phyloP scores from a whole-genome alignment of 2,329 filamentous ascomycete species.

The Cercospora janseana region DNA sequence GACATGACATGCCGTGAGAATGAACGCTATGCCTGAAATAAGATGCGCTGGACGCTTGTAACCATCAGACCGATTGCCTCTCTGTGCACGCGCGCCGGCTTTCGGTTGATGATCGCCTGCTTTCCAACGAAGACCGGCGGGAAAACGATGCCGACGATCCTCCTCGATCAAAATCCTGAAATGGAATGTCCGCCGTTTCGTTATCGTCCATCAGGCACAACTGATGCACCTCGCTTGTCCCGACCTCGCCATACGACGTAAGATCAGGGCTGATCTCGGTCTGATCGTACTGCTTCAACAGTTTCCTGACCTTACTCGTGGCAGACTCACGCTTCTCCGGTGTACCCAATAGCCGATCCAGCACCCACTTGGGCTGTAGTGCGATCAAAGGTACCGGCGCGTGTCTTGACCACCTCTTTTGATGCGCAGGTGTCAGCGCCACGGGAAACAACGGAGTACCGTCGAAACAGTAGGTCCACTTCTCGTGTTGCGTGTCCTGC shows the following conservation, averaged over 20 bases:
- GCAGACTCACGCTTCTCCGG: conserved; percentile 24
- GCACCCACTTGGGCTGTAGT: conserved; percentile 26
- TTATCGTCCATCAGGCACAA: conserved; percentile 24
- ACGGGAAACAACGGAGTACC: conserved; percentile 24
- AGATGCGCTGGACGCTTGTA: background rate
- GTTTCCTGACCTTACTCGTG: conserved; percentile 23
- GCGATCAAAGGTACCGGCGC: conserved; percentile 24
- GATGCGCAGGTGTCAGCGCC: conserved; percentile 25
- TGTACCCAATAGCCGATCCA: conserved; percentile 24
- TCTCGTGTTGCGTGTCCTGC: conserved; percentile 21
- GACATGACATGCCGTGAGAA: no score
- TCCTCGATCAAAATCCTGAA: conserved; percentile 25
- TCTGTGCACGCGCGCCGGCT: background rate
- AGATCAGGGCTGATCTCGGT: conserved; percentile 23
- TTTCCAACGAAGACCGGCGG: conserved; percentile 10
- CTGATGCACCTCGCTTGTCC: conserved; percentile 24
- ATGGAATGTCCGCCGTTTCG: conserved; percentile 22
- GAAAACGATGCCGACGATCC: conserved; percentile 15
- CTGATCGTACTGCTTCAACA: conserved; percentile 26
- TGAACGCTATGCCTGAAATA: background rate
- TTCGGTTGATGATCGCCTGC: conserved; percentile 6
- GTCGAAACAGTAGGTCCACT: conserved; percentile 26
- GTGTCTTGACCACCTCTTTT: conserved; percentile 24
- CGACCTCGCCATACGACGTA: conserved; percentile 21
- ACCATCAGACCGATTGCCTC: background rate